Base-by-base conservation (phyloP, 257 asterid genomes). In the Eucommia ulmoides region DNA sequence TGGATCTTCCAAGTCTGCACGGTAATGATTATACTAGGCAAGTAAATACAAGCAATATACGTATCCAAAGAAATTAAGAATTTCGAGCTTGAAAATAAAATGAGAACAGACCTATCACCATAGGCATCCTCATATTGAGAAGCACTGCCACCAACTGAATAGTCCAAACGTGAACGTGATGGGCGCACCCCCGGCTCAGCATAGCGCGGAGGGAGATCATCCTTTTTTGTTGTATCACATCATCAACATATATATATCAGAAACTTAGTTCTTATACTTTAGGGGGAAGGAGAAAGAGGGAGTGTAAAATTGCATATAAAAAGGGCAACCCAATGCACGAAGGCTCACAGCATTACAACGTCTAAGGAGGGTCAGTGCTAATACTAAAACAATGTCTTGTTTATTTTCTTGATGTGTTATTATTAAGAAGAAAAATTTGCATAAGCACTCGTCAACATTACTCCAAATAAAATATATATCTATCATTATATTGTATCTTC, bases 121-220 rank as follows among this genome's bases (percentile, higher is more conserved):
- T 86, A 86, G 55, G 85, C 70, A 69, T 86, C 99, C 52, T 75
- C 76, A 29, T 91, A 91, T 47, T 82, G 94, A 41, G 99, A 65
- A 66, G 79, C 72, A 61, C 94, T 69, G 50, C 79, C 73, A 51
- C 79, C 77, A 65, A 62, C 52, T 49, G 86, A 96, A 66, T 86
- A 91, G 61, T 87, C 97, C 59, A 83, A 52, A 52, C 95, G 94
- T 55, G 97, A 78, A 67, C 97, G 95, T 53, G 94, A 77, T 58
- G 74, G 83, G 58, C 97, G 94, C 53, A 64, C 68, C 49, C 94
- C 95, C n/a, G 83, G 38, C 45, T 91, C 99, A 26, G 73, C 21
- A 68, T 81, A 91, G 38, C 91, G 95, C 15, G 87, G 84, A 66
- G 97, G 94, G 54, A 63, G 79, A 41, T 83, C 94, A 49, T 86